These are phyloP conservation scores for Penicillium hordei DNA, from an alignment of 2,329 filamentous ascomycete genomes.

Conservation along the genomic window DNA sequence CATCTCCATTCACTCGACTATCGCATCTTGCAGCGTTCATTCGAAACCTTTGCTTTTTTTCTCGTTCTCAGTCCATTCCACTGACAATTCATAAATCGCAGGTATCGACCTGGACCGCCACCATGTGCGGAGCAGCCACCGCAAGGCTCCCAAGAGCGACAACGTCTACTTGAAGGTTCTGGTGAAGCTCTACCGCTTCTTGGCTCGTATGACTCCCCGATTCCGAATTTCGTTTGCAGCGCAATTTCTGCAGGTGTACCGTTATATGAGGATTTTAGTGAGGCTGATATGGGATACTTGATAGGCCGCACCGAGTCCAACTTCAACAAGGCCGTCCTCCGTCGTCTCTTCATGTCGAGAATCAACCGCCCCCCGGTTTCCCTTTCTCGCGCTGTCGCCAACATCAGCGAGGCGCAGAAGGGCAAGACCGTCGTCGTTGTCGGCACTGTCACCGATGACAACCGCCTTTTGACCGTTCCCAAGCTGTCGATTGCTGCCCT, in stretches of 20 bases:
- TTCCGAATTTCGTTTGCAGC: slow-evolving; percentile 12
- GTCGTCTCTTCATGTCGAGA: slow-evolving; percentile 96
- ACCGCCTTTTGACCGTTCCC: slow-evolving; percentile 84
- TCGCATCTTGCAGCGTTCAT: slow-evolving; percentile 2
- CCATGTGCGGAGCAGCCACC: slow-evolving; percentile 69
- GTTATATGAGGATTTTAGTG: slow-evolving; percentile 3
- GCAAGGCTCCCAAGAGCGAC: slow-evolving; percentile 95
- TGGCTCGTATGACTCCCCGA: slow-evolving; percentile 66
- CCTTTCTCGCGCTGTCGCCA: slow-evolving; percentile 80
- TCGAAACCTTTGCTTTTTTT: neutral
- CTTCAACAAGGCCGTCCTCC: slow-evolving; percentile 99
- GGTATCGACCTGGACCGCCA: slow-evolving; percentile 61
- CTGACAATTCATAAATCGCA: slow-evolving; percentile 28
- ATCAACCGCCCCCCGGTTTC: slow-evolving; percentile 97
- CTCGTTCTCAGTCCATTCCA: neutral
- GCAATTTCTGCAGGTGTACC: slow-evolving; percentile 7
- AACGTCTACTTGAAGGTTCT: slow-evolving; percentile 97
- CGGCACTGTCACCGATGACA: slow-evolving; percentile 96
- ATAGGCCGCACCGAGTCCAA: slow-evolving; percentile 88
- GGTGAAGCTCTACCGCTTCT: slow-evolving; percentile 97
- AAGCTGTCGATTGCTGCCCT: slow-evolving; percentile 93
- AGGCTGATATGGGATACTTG: slow-evolving; percentile 20
- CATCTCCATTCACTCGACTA: neutral
- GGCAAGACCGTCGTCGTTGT: slow-evolving; percentile 88
- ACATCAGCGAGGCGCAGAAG: slow-evolving; percentile 57